phyloP scores from a whole-genome alignment of 345 rosid genomes.

The Hypericum androsaemum region DNA sequence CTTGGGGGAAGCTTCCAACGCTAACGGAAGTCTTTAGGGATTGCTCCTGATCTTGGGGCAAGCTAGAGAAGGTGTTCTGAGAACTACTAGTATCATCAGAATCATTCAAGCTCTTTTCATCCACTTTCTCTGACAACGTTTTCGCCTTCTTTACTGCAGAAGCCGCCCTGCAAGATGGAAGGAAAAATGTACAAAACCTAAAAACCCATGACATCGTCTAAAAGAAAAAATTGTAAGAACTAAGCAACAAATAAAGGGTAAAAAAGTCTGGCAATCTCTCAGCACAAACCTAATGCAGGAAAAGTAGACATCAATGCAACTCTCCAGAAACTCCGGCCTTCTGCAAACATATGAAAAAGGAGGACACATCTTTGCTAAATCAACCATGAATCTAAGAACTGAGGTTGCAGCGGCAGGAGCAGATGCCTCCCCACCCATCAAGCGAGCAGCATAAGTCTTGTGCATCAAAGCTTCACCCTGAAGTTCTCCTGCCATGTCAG shows the following conservation, averaged over 20 bases:
- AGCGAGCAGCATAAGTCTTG: constrained; percentile 95
- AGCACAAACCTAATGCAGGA: constrained; percentile 84
- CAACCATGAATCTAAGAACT: constrained; percentile 97
- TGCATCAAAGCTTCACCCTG: constrained; percentile 99
- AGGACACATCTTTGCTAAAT: constrained; percentile 95
- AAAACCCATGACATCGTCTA: too few species aligned
- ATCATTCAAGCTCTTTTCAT: constrained; percentile 76
- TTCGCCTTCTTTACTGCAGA: constrained; percentile 80
- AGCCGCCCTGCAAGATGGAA: constrained; percentile 55
- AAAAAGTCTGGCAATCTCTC: constrained; percentile 14
- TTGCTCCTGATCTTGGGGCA: constrained; percentile 78
- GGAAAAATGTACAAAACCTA: too few species aligned
- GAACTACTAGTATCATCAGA: constrained; percentile 65
- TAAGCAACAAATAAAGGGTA: background rate
- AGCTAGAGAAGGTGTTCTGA: constrained; percentile 69
- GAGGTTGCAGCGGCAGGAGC: constrained; percentile 99
- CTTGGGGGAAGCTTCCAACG: constrained; percentile 83
- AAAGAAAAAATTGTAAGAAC: constrained; percentile 1
- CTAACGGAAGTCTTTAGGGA: constrained; percentile 78
- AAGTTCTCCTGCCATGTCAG: constrained; percentile 92
- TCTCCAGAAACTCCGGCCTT: constrained; percentile 80
- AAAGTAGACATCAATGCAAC: constrained; percentile 88
- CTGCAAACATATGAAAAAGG: constrained; percentile 91
- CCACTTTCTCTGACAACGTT: constrained; percentile 57
- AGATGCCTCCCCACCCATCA: constrained; percentile 98